phyloP scores from a whole-genome alignment of 2,329 filamentous ascomycete genomes.

The Claviceps monticola region DNA sequence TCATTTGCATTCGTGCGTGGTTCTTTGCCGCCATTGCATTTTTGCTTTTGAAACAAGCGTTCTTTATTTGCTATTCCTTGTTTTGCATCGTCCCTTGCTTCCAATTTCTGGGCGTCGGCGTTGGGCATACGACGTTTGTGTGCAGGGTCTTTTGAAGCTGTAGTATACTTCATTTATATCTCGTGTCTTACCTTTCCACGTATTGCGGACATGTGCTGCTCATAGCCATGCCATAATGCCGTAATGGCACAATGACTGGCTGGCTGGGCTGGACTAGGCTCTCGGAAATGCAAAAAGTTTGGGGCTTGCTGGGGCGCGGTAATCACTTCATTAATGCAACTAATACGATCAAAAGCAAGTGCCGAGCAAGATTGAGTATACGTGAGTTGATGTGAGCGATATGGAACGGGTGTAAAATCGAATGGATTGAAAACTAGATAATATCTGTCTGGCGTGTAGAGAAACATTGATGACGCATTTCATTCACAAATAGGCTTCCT shows the following conservation, averaged over 20 bases:
- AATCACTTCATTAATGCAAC: neutral
- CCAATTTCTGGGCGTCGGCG: conserved; percentile 4
- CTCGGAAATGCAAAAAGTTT: neutral
- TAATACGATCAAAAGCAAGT: neutral
- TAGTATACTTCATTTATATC: no score
- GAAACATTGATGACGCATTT: no score
- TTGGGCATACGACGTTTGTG: neutral
- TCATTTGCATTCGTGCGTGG: neutral
- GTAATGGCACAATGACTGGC: neutral
- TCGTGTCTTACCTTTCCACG: neutral
- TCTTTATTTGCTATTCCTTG: neutral
- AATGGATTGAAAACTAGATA: neutral
- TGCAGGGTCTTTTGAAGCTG: neutral
- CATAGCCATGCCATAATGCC: no score
- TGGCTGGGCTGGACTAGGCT: neutral
- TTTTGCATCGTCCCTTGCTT: neutral
- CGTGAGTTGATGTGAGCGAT: neutral
- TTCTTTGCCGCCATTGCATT: neutral
- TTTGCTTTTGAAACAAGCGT: neutral
- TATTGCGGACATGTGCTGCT: neutral
- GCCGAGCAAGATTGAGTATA: neutral
- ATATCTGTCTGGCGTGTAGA: no score
- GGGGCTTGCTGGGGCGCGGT: neutral
- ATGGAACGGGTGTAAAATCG: no score
- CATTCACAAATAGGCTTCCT: no score